These are phyloP conservation scores for Gaeumannomyces sp. DNA, from an alignment of 2,329 filamentous ascomycete species.

Conservation along the genomic window DNA sequence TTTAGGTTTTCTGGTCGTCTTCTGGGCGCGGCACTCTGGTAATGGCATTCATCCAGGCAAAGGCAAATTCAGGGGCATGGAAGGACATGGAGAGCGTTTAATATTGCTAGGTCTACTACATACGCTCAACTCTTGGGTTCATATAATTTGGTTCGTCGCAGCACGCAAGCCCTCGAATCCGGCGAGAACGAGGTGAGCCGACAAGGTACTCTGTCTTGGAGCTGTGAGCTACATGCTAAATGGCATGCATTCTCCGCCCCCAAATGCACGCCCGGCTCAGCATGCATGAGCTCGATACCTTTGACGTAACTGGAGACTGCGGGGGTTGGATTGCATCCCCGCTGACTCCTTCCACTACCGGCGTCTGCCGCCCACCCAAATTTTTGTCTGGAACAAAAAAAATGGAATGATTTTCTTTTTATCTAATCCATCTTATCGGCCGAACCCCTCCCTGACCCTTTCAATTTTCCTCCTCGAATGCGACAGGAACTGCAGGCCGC, in stretches of 20 bases:
- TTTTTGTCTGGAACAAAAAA: not conserved
- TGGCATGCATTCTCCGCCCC: not conserved
- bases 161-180: too few species aligned
- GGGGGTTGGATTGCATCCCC: not conserved
- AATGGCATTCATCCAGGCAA: not conserved
- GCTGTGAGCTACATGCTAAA: not conserved
- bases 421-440: constrained; percentile 8
- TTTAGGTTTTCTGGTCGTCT: not conserved
- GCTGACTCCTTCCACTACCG: too few species aligned
- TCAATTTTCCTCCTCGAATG: not conserved
- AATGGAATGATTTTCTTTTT: not conserved
- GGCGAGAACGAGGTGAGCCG: too few species aligned
- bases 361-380: not conserved
- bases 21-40: not conserved
- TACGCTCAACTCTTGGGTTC: not conserved
- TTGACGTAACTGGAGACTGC: not conserved
- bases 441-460: not conserved
- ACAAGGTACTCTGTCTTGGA: too few species aligned
- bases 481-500: too few species aligned
- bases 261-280: too few species aligned
- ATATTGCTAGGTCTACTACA: not conserved
- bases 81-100: not conserved
- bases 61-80: not conserved
- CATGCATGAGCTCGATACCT: too few species aligned
- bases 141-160: not conserved